These are phyloP conservation scores for Setaria italica DNA, from an alignment of 202 grass and related monocot species.

Conservation along the genomic window DNA sequence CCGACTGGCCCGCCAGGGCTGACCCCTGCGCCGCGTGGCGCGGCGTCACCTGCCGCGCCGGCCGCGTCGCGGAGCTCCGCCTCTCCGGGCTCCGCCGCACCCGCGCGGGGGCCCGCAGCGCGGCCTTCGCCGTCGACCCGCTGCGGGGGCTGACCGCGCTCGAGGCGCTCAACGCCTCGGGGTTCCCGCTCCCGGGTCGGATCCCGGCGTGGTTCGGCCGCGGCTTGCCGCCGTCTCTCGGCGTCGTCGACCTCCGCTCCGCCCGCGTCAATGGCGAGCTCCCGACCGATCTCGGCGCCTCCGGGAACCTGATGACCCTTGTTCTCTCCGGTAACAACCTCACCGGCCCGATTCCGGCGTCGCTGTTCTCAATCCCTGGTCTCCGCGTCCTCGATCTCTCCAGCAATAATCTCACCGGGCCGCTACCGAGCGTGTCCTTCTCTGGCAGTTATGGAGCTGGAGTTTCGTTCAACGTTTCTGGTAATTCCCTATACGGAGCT, in stretches of 20 bases:
- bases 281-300: constrained; percentile 57
- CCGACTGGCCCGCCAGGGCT: constrained; percentile 64
- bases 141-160: constrained; percentile 61
- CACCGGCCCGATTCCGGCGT: constrained; percentile 54
- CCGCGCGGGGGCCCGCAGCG: constrained; percentile 39
- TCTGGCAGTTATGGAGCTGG: constrained; percentile 17
- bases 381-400: constrained; percentile 70
- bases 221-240: constrained; percentile 57
- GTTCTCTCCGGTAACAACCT: constrained; percentile 59
- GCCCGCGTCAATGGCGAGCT: constrained; percentile 56
- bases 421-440: constrained; percentile 41
- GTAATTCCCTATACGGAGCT: constrained; percentile 71
- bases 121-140: constrained; percentile 63
- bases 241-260: constrained; percentile 64
- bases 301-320: constrained; percentile 63
- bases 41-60: constrained; percentile 61
- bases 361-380: constrained; percentile 45
- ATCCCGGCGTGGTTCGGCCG: constrained; percentile 79
- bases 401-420: constrained; percentile 71
- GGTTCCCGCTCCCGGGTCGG: constrained; percentile 70
- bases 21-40: constrained; percentile 70
- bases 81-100: constrained; percentile 72
- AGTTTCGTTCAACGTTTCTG: constrained; percentile 65
- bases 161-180: constrained; percentile 67
- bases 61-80: constrained; percentile 64